Base-by-base conservation (phyloP, 176 grass and related monocot species). In the Eleusine coracana region DNA sequence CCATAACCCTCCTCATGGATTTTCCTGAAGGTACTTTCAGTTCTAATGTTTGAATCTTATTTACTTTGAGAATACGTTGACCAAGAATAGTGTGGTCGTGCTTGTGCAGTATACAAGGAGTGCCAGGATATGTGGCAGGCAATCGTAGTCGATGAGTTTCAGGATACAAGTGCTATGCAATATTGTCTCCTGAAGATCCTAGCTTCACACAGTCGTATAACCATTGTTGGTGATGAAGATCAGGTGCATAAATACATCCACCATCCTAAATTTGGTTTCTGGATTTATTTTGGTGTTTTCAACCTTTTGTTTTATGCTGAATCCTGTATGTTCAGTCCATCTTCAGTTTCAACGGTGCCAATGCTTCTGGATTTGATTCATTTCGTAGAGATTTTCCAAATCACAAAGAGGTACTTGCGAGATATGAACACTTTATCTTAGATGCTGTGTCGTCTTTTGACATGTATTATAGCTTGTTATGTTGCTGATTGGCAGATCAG, bases 131-230 rank as follows among this genome's bases (percentile, higher is more conserved):
- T 73, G 87, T 95, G 95, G 92, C 86, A 85, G 70, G 95, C 92
- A 68, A 89, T 98, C 20, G 87, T 95, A 52, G 90, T 98, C 64
- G 95, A 98, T 85, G 95, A 98, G 79, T 98, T 98, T 95, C 95
- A 98, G 84, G 92, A 98, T 88, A 98, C 95, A 84, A 98, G 95
- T 91, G 88, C 88, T 56, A 95, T 94, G 90, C 95, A 98, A 76
- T 98, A 94, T 86, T 56, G 72, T 60, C 90, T 98, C 91, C 87
- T 98, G 76, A 94, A 75, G 75, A 84, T 84, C 79, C 84, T 98
- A 81, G 86, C 92, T 60, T 95, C 92, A 83, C 95, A 98, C 88
- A 89, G 89, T 54, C 88, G 77, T 88, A 86, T 98, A 72, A 98
- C 95, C 76, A 88, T 98, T 54, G 92, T 98, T 65, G 95, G 95